These are phyloP conservation scores for Uncinocarpus reesii DNA, from an alignment of 2,329 filamentous ascomycete species.

Conservation along the genomic window DNA sequence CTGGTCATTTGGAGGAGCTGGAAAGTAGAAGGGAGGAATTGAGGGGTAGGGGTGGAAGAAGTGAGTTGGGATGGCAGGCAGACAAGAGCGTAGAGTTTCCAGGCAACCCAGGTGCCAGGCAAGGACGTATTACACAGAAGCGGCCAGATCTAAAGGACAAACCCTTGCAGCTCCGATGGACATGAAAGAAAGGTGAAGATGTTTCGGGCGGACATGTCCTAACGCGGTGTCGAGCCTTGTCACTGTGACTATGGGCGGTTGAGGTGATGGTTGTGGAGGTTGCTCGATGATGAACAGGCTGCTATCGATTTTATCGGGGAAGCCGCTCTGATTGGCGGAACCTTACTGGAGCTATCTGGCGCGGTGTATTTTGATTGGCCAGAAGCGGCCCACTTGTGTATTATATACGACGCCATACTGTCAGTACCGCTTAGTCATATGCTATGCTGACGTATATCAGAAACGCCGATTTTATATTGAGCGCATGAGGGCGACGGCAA, in stretches of 20 bases:
- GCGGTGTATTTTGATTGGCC: neutral
- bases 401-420: neutral
- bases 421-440: neutral
- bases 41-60: neutral
- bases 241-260: neutral
- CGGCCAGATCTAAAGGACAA: neutral
- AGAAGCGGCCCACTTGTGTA: neutral
- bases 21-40: neutral
- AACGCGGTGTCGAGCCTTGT: conserved; percentile 5
- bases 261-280: conserved; percentile 5
- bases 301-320: conserved; percentile 9
- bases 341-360: conserved; percentile 1
- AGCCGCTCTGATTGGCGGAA: conserved; percentile 6
- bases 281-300: conserved; percentile 8
- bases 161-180: neutral
- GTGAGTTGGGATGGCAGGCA: neutral
- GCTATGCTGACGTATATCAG: neutral
- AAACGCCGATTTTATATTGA: no score
- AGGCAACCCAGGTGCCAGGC: neutral
- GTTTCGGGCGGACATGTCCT: neutral
- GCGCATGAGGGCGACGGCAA: no score
- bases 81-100: neutral
- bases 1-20: neutral
- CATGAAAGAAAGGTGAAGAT: neutral
- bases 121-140: neutral